phyloP scores from a whole-genome alignment of 495 filamentous ascomycete species.

The Penicillium dipodomyicola region DNA sequence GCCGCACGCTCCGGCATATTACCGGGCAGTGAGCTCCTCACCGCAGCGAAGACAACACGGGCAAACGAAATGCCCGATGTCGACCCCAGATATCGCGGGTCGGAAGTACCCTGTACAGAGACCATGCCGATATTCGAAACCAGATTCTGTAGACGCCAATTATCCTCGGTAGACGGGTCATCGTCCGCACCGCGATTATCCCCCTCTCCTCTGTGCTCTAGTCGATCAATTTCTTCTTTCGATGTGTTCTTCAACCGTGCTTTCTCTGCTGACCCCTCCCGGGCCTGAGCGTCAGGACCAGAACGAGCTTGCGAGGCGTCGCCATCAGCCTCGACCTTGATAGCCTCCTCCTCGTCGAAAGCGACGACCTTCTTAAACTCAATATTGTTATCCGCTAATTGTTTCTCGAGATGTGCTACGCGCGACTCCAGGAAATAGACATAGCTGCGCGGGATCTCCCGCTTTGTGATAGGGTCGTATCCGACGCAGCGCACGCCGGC shows the following conservation, averaged over 20 bases:
- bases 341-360: constrained; percentile 62
- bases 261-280: constrained; percentile 22
- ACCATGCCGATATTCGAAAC: constrained; percentile 74
- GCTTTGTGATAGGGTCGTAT: constrained; percentile 93
- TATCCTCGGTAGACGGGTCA: constrained; percentile 50
- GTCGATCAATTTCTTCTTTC: constrained; percentile 27
- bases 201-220: constrained; percentile 38
- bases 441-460: constrained; percentile 91
- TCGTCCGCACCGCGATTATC: constrained; percentile 22
- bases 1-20: constrained; percentile 58
- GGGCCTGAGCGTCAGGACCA: constrained; percentile 12
- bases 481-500: constrained; percentile 85
- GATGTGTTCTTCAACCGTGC: constrained; percentile 21
- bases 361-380: constrained; percentile 70
- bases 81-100: constrained; percentile 78
- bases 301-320: constrained; percentile 28
- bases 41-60: constrained; percentile 88
- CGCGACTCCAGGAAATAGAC: constrained; percentile 91
- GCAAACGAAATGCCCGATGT: constrained; percentile 94
- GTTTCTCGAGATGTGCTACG: constrained; percentile 76
- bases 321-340: constrained; percentile 37
- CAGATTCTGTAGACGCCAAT: constrained; percentile 66
- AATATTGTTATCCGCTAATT: constrained; percentile 68
- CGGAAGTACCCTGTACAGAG: constrained; percentile 70
- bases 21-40: constrained; percentile 73